Base-by-base conservation (phyloP, 768 basidiomycete genomes). In the Termitomyces sp. region DNA sequence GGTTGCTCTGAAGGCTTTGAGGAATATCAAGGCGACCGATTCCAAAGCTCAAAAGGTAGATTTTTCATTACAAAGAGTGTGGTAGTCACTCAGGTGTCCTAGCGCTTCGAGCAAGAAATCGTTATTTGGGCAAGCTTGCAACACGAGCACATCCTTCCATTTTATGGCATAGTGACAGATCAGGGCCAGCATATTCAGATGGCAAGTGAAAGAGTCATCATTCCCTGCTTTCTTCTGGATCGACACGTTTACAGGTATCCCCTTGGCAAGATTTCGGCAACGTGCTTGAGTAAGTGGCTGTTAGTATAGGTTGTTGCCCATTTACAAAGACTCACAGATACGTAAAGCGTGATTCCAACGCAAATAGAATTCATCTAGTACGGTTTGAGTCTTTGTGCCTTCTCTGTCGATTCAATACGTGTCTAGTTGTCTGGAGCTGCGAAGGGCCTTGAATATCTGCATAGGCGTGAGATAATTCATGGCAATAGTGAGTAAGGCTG, bases 191-290 rank as follows among this genome's bases (percentile, higher is more conserved):
- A 78, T 46, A 71, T 85, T 50, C 76, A 84, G 63, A 82, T 81
- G 67, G 83, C 75, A 65, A 69, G 63, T 48, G 20, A 44, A 52
- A 56, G 16, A 44, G 14, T 32, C 46, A 38, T 46, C 23, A 5
- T 36, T 28, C 30, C 38, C 26, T 33, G 26, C 55, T n/a, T 5
- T 26, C 30, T 53, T 5, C 38, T 58, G 41, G 59, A 32, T 50
- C 40, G 48, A 49, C 18, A 33, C n/a, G 43, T 54, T 38, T 38
- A 12, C 51, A 84, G 83, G 82, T 86, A 35, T 84, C 84, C 10
- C 82, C 84, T 5, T 86, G 85, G 85, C 83, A 84, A 71, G 74
- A 77, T 38, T 78, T 83, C 63, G 83, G 82, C 44, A 81, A 85
- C 64, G 78, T 83, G 20, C 71, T 80, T 0, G 77, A 79, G 84